Base-by-base conservation (phyloP, 148 eudicot species). In the Fagopyrum tataricum region DNA sequence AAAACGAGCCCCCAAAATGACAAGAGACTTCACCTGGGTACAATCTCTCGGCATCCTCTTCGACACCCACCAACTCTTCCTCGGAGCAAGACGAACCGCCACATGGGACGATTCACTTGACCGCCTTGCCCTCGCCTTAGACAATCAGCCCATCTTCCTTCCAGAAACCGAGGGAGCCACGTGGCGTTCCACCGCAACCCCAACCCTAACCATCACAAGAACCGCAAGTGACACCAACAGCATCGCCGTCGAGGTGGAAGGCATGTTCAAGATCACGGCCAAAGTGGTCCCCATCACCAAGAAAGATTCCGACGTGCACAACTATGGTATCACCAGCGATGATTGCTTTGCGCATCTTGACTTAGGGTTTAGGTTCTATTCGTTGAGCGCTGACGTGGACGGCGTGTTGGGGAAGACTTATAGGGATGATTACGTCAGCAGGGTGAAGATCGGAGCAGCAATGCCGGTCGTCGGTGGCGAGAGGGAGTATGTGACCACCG, bases 331-430 rank as follows among this genome's bases (percentile, higher is more conserved):
- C 10, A 74, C 80, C 0, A 21, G 51, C 4, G 87, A 83, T 0
- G 87, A 86, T 52, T 83, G 85, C 24, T 83, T 83, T 20, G 87
- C 89, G 2, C 89, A 86, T 72, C 83, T 86, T 4, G 87, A 86
- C 40, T 62, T 86, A 8, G 78, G 80, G 15, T 86, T 86, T 55
- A 83, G 78, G 80, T 83, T 86, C 74, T 55, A 49, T 18, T 52
- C 79, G 7, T 37, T 86, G 24, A 81, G 80, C 44, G 61, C 64
- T 0, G 48, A 44, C 24, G 87, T 83, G 11, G 81, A 79, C 11
- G 87, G 87, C 4, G 87, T 86, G 44, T 59, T 86, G 62, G 89
- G 89, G 4, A 82, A 83, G 21, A 86, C 89, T 9, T 86, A 86
- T 17, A 78, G 87, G 9, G 69, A 72, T 3, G 75, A 83, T 70